Evolutionary conservation across 1,284 basidiomycete species (phyloP), one percentile per base, ranked within the genome.

Genomic region (Puccinia coronata): DNA sequence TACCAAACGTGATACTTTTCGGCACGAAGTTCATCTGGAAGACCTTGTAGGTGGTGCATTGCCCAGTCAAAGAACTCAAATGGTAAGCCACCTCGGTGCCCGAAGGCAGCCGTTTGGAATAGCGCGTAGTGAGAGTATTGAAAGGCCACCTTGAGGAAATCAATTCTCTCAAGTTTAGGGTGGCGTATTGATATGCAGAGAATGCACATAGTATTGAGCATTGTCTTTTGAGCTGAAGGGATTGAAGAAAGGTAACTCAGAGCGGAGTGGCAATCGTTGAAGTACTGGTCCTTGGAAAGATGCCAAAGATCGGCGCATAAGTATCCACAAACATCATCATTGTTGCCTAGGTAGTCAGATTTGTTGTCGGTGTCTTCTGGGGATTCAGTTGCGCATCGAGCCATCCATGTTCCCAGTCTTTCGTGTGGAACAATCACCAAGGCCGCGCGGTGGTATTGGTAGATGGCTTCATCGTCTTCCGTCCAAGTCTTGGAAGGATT

Each of bases 71-170:
- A 65, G 41, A 65, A 65, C 9, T 12, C 4, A 9, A 65, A 2
- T 6, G 61, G 28, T 41, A 65, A 23, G 41, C 16, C 20, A n/a
- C 61, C 61, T 65, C 16, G 2, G 18, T 65, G 61, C 11, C 31
- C 18, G 36, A 65, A 1, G 31, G 16, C 36, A 41, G 41, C 36
- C 2, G 36, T 65, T 41, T 65, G 61, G 36, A 65, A 65, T 2
- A 65, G 61, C 20, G 61, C 41, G 61, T 65, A 65, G n/a, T 65
- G 61, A 14, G 61, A 65, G 61, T 65, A 41, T n/a, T 41, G 36
- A 23, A 65, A 12, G 20, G 61, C 61, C 39, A 23, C 31, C 61
- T 65, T 34, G 39, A 65, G 61, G 16, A 65, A 20, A 65, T 6
- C 36, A 41, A 39, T 28, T 20, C 11, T 23, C 18, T 41, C 5